These are phyloP conservation scores for Cyclocybe aegerita DNA, from an alignment of 768 basidiomycete genomes.

Conservation along the genomic window DNA sequence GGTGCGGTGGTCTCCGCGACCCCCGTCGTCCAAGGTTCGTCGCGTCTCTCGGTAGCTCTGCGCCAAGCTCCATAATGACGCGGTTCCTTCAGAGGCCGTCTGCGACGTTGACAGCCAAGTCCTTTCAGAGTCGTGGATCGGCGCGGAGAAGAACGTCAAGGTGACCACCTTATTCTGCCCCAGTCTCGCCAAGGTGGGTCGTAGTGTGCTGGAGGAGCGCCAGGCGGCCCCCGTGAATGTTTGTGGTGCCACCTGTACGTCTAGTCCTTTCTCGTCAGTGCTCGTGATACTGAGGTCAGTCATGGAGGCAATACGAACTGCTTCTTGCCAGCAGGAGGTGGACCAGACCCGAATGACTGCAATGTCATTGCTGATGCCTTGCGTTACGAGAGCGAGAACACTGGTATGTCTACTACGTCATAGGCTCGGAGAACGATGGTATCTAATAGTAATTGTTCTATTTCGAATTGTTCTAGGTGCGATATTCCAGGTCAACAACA, in stretches of 20 bases:
- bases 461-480: constrained; percentile 19
- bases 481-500: constrained; percentile 28
- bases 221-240: constrained; percentile 33
- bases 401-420: constrained; percentile 25
- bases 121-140: constrained; percentile 35
- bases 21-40: no score
- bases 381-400: constrained; percentile 44
- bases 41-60: no score
- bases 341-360: constrained; percentile 48
- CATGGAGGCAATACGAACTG: constrained; percentile 39
- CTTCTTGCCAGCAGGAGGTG: constrained; percentile 45
- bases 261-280: background rate
- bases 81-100: constrained; percentile 1
- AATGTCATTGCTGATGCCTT: constrained; percentile 49
- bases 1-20: no score
- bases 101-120: constrained; percentile 6
- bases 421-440: no score
- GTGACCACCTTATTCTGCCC: constrained; percentile 35
- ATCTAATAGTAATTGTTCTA: background rate
- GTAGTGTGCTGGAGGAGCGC: constrained; percentile 16
- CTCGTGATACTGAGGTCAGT: background rate
- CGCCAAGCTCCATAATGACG: no score
- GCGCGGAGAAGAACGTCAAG: constrained; percentile 41
- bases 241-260: constrained; percentile 39
- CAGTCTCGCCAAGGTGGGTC: constrained; percentile 1